Percentiles rank a stretch among this genome's conserved stretches.
phyloP scores from a whole-genome alignment of 495 filamentous ascomycete species.

The Podospora anserina region DNA sequence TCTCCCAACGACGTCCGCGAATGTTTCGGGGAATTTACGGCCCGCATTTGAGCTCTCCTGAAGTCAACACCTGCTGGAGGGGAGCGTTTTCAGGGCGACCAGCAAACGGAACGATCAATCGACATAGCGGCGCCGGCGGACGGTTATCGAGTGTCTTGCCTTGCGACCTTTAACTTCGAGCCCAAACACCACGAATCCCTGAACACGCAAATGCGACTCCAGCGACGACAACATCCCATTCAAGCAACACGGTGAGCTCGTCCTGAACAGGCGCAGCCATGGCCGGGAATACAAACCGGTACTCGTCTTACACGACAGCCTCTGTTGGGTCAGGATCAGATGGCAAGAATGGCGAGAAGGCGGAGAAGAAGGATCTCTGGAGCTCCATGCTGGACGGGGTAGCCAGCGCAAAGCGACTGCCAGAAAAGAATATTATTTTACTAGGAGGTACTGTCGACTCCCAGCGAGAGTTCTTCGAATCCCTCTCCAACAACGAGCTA shows the following conservation, averaged over 20 bases:
- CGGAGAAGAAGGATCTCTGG: constrained; percentile 84
- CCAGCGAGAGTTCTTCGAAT: constrained; percentile 86
- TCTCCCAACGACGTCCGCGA: constrained; percentile 10
- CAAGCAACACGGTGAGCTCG: background rate
- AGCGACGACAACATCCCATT: background rate
- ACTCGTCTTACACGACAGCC: constrained; percentile 51
- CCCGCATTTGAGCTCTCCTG: constrained; percentile 9
- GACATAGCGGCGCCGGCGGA: background rate
- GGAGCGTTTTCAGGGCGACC: background rate
- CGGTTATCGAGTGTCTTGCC: background rate
- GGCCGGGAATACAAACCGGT: constrained; percentile 56
- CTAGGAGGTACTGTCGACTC: constrained; percentile 85
- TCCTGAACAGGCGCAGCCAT: constrained; percentile 30
- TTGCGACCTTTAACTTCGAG: constrained; percentile 1
- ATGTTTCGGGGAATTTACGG: constrained; percentile 19
- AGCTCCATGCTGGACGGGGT: constrained; percentile 87
- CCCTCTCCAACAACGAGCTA: constrained; percentile 63
- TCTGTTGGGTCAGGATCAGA: constrained; percentile 43
- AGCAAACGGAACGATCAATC: background rate
- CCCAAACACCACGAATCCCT: background rate
- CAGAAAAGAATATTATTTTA: constrained; percentile 87
- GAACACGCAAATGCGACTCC: constrained; percentile 21
- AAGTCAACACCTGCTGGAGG: background rate
- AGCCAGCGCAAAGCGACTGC: constrained; percentile 83
- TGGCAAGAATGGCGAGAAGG: constrained; percentile 62